Percentiles rank a stretch among this genome's conserved stretches.
phyloP scores from a whole-genome alignment of 2,329 filamentous ascomycete species.

The Trichophyton equinum region DNA sequence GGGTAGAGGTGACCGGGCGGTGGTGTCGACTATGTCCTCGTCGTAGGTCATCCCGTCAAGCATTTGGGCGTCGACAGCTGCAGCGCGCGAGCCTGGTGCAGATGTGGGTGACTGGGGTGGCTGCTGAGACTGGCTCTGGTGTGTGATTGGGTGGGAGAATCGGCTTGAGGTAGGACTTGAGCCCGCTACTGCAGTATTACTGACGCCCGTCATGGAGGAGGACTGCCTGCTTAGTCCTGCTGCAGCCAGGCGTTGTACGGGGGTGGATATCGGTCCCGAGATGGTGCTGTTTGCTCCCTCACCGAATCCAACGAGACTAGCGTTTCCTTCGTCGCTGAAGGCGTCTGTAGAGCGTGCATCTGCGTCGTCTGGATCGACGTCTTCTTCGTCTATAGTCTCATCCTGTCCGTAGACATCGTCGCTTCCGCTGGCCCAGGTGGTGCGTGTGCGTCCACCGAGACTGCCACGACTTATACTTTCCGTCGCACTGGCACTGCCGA shows the following conservation, averaged over 20 bases:
- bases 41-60: constrained; percentile 56
- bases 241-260: constrained; percentile 29
- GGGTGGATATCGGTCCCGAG: constrained; percentile 60
- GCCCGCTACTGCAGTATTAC: constrained; percentile 22
- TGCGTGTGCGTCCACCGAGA: constrained; percentile 46
- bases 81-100: constrained; percentile 31
- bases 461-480: constrained; percentile 66
- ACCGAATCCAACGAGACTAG: constrained; percentile 79
- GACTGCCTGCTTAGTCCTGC: constrained; percentile 20
- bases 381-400: constrained; percentile 46
- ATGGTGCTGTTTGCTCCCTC: constrained; percentile 81
- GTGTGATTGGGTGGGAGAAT: constrained; percentile 18
- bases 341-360: constrained; percentile 56
- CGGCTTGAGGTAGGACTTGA: constrained; percentile 27
- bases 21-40: constrained; percentile 52
- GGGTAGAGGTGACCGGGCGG: constrained; percentile 45
- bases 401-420: constrained; percentile 58
- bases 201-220: constrained; percentile 19
- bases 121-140: constrained; percentile 31
- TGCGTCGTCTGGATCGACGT: constrained; percentile 60
- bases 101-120: constrained; percentile 25
- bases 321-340: constrained; percentile 74
- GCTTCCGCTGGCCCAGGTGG: constrained; percentile 54
- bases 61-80: constrained; percentile 45
- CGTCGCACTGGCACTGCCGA: constrained; percentile 81